Evolutionary conservation across 768 basidiomycete species (phyloP).

Genomic region (Lentinula boryana): DNA sequence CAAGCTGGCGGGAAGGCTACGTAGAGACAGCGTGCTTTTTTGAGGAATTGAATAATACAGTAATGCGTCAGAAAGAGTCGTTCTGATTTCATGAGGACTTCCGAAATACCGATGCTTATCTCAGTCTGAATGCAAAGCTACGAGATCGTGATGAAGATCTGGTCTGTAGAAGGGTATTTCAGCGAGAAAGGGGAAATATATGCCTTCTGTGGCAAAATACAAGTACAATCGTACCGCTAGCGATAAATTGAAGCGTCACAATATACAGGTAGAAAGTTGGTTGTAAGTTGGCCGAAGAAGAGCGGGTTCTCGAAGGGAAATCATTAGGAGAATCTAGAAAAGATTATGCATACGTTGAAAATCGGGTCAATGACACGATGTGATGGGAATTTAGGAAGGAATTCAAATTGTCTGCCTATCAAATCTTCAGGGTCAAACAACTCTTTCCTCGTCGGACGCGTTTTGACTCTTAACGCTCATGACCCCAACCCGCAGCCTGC

Average conservation of each 20-base stretch:
- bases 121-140: not conserved
- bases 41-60: not conserved
- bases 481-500: not conserved
- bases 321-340: not conserved
- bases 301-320: not conserved
- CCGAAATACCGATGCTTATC: not conserved
- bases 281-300: not conserved
- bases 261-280: not conserved
- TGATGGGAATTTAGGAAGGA: not conserved
- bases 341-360: not conserved
- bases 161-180: not conserved
- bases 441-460: not conserved
- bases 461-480: constrained; percentile 1
- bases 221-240: not conserved
- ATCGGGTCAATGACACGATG: not conserved
- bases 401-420: not conserved
- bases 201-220: not conserved
- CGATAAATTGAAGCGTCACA: not conserved
- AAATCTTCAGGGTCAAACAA: not conserved
- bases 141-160: not conserved
- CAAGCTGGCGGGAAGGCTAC: not conserved
- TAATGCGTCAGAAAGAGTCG: not conserved
- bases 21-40: not conserved
- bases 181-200: not conserved
- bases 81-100: not conserved